Evolutionary conservation across 495 filamentous ascomycete species (phyloP).

Genomic region (Baudoinia panamericana): DNA sequence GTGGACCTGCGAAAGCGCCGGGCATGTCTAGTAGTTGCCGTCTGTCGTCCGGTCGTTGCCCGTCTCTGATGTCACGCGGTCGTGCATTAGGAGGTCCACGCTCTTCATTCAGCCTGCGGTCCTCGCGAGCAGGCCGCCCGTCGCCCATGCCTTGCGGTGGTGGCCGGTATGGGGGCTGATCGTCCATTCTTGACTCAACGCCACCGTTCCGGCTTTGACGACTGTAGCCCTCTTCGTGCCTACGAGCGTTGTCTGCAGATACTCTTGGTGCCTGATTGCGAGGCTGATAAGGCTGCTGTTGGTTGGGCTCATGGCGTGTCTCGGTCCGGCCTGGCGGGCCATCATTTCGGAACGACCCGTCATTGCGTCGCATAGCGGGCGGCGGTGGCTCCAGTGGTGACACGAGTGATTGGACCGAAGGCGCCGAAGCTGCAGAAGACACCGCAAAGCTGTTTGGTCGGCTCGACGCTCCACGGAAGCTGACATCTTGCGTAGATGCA

Average conservation of each 20-base stretch:
- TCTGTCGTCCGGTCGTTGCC: neutral
- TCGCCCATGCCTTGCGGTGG: slow-evolving; percentile 6
- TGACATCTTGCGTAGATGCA: slow-evolving; percentile 18
- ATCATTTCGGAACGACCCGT: neutral
- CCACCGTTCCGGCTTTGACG: no score
- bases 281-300: slow-evolving; percentile 8
- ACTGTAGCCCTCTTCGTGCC: no score
- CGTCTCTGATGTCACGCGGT: neutral
- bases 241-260: no score
- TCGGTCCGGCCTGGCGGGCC: slow-evolving; percentile 3
- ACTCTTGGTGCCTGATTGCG: no score
- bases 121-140: slow-evolving; percentile 4
- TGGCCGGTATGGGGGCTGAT: slow-evolving; percentile 6
- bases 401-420: slow-evolving; percentile 7
- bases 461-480: slow-evolving; percentile 15
- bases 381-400: slow-evolving; percentile 6
- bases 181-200: slow-evolving; percentile 8
- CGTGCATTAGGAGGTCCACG: neutral
- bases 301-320: slow-evolving; percentile 1
- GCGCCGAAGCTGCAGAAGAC: slow-evolving; percentile 1
- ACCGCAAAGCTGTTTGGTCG: slow-evolving; percentile 9
- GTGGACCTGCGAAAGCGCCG: neutral
- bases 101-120: slow-evolving; percentile 10
- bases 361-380: neutral
- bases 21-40: slow-evolving; percentile 3